Evolutionary conservation across 1,139 yeast genomes (phyloP), one percentile per base, ranked within the genome.

Genomic region (Magnusiomyces suaveolens): DNA sequence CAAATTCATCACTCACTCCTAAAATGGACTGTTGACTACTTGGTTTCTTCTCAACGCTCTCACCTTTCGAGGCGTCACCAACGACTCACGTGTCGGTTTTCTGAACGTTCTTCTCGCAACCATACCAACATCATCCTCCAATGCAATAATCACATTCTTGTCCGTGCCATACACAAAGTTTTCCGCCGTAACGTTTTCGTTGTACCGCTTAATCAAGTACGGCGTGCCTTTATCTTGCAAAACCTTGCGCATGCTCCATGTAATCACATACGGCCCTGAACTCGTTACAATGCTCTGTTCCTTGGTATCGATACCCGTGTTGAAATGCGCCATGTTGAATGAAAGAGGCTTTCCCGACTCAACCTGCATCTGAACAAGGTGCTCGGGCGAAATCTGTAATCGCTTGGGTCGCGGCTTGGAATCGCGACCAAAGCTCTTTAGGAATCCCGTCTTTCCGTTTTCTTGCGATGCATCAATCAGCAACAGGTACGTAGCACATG

Each of bases 221-320:
- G 85, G 78, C 44, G 78, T 78, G 33, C 71, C 69, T 57, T 77
- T 80, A 54, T 82, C 81, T 51, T 73, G 69, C 52, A 84, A 66
- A 12, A 83, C 74, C 63, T 81, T 80, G 60, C 73, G 75, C 63
- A 89, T 66, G n/a, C 84, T 80, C 96, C 96, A 88, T 1, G 86
- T 76, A 38, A 89, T 78, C 33, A 88, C 84, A 68, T 81, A 89
- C 16, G 89, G 89, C 1, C 96, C 96, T 1, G 83, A 74, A 12
- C 92, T 82, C 1, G 95, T 79, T 29, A 87, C 81, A 55, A 88
- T 84, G 1, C 83, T 75, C 39, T 85, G 82, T 63, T 87, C 95
- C 58, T 76, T 79, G 39, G 79, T 66, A 52, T 78, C 76, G 18
- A 79, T 55, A 51, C 89, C 89, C 32, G 84, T 76, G 66, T 88